Evolutionary conservation across 805 yeast species (phyloP).

Genomic region (Hanseniaspora singularis): DNA sequence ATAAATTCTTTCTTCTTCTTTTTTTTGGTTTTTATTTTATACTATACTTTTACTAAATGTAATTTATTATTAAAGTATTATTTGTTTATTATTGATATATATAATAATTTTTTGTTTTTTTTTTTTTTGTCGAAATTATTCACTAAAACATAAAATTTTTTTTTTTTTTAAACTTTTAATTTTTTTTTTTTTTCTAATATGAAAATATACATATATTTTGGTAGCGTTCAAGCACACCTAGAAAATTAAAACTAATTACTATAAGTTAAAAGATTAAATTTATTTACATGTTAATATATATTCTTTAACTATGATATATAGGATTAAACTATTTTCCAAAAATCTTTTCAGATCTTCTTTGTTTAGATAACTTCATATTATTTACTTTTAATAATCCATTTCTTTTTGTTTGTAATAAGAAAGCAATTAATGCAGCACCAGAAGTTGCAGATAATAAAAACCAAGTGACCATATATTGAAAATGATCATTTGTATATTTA

Average conservation of each 20-base stretch:
- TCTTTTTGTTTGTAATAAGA: slow-evolving; percentile 34
- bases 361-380: slow-evolving; percentile 32
- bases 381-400: slow-evolving; percentile 26
- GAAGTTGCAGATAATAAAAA: slow-evolving; percentile 45
- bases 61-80: background rate
- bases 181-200: background rate
- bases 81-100: background rate
- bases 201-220: background rate
- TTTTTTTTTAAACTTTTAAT: background rate
- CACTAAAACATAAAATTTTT: too few relatives aligned
- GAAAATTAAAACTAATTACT: too few relatives aligned
- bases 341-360: slow-evolving; percentile 29
- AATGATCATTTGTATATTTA: slow-evolving; percentile 74
- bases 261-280: too few relatives aligned
- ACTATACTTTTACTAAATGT: too few relatives aligned
- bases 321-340: slow-evolving; percentile 13
- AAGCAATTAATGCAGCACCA: slow-evolving; percentile 47
- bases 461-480: slow-evolving; percentile 92
- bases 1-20: too few relatives aligned
- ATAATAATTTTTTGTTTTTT: background rate
- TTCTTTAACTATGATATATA: too few relatives aligned
- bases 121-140: background rate
- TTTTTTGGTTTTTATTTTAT: too few relatives aligned
- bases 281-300: too few relatives aligned
- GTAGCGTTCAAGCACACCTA: too few relatives aligned